Evolutionary conservation across 768 basidiomycete genomes (phyloP).

Genomic region (Gyrodon lividus): DNA sequence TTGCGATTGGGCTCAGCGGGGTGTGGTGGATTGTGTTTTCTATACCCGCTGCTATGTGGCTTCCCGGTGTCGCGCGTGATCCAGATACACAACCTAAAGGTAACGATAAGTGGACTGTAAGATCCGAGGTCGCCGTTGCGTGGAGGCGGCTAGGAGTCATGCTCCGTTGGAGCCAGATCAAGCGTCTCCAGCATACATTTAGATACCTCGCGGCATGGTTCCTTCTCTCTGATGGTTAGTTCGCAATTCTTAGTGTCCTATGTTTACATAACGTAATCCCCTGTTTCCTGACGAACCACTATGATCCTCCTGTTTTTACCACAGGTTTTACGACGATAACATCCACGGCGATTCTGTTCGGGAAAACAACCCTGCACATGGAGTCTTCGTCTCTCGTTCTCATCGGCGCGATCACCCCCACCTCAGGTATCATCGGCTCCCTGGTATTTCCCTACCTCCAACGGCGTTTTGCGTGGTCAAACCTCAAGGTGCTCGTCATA

Average conservation of each 20-base stretch:
- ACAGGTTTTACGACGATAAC: slow-evolving; percentile 90
- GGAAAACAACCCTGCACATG: slow-evolving; percentile 86
- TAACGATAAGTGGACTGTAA: slow-evolving; percentile 43
- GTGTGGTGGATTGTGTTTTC: slow-evolving; percentile 87
- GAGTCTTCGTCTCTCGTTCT: slow-evolving; percentile 71
- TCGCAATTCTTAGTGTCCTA: not conserved
- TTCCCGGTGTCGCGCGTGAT: slow-evolving; percentile 44
- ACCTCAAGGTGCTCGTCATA: slow-evolving; percentile 60
- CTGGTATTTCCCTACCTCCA: slow-evolving; percentile 80
- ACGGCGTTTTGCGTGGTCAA: slow-evolving; percentile 59
- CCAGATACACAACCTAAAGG: not conserved
- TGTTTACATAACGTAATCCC: not conserved
- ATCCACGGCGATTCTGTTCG: slow-evolving; percentile 88
- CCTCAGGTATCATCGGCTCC: slow-evolving; percentile 79
- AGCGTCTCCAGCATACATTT: slow-evolving; percentile 79
- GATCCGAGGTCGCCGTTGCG: slow-evolving; percentile 56
- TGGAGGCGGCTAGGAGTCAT: slow-evolving; percentile 78
- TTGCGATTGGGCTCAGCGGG: slow-evolving; percentile 84
- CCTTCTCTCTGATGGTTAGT: slow-evolving; percentile 83
- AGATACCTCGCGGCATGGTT: slow-evolving; percentile 93
- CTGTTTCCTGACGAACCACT: not conserved
- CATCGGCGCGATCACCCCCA: slow-evolving; percentile 76
- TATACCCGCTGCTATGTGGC: slow-evolving; percentile 72
- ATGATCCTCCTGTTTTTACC: not conserved
- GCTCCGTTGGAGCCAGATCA: slow-evolving; percentile 72